A percentile compares a stretch with the other conserved stretches of the same genome.
phyloP scores from a whole-genome alignment of 208 protist genomes.

The Trypanosoma rangeli region DNA sequence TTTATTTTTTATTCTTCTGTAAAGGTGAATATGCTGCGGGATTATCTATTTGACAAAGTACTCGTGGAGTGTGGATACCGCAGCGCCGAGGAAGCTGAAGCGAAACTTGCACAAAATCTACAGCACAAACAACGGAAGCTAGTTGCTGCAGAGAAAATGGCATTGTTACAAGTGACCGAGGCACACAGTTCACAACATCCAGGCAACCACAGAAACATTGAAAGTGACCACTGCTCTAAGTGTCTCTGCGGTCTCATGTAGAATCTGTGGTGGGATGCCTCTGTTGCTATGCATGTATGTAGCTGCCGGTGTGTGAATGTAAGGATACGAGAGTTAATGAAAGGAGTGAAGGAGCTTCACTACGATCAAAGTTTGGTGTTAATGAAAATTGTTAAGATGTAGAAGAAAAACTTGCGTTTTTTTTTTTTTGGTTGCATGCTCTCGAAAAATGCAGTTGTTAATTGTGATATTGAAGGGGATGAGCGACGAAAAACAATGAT shows the following conservation, averaged over 20 bases:
- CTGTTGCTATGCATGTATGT: neutral
- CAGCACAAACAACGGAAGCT: slow-evolving; percentile 6
- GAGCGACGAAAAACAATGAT: too few species aligned
- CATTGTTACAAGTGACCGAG: neutral
- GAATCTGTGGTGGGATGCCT: neutral
- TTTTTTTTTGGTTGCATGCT: too few species aligned
- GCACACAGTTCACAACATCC: neutral
- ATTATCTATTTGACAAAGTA: slow-evolving; percentile 74
- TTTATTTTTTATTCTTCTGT: slow-evolving; percentile 42
- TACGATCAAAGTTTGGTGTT: too few species aligned
- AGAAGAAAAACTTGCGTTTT: too few species aligned
- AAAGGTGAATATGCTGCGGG: slow-evolving; percentile 57
- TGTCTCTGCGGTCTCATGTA: slow-evolving; percentile 33
- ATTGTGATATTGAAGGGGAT: too few species aligned
- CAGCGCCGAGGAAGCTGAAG: slow-evolving; percentile 15
- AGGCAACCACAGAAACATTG: neutral
- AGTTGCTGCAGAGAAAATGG: neutral
- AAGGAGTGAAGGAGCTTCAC: too few species aligned
- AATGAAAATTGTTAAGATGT: too few species aligned
- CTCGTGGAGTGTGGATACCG: slow-evolving; percentile 71
- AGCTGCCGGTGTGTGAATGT: neutral
- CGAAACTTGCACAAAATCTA: neutral
- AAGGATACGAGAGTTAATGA: neutral
- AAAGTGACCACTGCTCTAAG: slow-evolving; percentile 8
- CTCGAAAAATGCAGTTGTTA: too few species aligned